Conservation (phyloP, 257 asterid genomes). For the Nicotiana knightiana region DNA sequence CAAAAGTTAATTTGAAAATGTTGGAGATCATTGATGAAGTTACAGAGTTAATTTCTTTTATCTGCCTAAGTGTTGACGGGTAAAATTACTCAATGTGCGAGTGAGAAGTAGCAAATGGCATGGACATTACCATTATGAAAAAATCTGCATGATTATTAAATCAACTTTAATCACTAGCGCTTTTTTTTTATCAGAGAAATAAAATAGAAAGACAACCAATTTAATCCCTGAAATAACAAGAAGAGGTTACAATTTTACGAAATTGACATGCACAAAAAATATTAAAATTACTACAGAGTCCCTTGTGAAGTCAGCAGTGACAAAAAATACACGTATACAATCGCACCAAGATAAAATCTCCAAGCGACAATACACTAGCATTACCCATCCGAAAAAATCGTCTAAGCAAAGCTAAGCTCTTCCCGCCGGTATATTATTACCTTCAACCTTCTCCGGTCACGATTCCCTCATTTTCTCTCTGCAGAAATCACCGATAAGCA, state of each 20-base stretch:
- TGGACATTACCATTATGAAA: too few relatives aligned
- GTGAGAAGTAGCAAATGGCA: too few relatives aligned
- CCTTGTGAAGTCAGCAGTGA: slow-evolving; percentile 3
- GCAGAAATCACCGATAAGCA: neutral
- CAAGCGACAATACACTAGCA: neutral
- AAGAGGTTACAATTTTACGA: neutral
- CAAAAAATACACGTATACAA: neutral
- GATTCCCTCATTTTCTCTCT: neutral
- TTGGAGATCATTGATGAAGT: too few relatives aligned
- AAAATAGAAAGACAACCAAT: neutral
- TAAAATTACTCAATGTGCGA: too few relatives aligned
- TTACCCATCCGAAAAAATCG: slow-evolving; percentile 5
- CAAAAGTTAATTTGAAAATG: too few relatives aligned
- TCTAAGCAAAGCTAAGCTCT: neutral
- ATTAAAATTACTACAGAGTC: neutral
- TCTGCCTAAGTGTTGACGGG: too few relatives aligned
- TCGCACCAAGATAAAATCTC: neutral
- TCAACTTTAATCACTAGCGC: neutral
- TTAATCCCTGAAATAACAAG: neutral
- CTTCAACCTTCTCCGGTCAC: slow-evolving; percentile 3
- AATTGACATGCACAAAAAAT: neutral
- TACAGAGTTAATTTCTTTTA: too few relatives aligned
- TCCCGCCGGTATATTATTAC: slow-evolving; percentile 5
- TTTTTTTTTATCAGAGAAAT: neutral
- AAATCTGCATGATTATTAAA: too few relatives aligned